A percentile compares a stretch with the other conserved stretches of the same genome.
Conservation (phyloP, 2,329 filamentous ascomycete species). For the Cladosporium sp. region DNA sequence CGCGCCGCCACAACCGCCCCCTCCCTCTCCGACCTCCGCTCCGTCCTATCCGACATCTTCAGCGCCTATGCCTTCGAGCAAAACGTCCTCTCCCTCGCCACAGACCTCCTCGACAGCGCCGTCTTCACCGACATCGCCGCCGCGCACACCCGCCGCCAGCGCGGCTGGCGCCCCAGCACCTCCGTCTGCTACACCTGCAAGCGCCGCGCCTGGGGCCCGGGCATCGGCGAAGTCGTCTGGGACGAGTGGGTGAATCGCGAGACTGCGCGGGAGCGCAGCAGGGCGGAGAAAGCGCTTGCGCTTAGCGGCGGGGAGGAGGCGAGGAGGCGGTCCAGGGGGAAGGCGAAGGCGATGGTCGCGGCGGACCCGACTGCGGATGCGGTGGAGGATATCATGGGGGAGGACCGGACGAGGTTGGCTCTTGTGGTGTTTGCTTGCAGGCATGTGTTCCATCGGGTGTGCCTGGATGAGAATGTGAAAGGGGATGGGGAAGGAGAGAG, state of each 20-base stretch:
- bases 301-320: conserved; percentile 38
- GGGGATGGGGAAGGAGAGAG: conserved; percentile 9
- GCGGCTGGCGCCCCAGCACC: conserved; percentile 84
- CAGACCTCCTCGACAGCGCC: conserved; percentile 82
- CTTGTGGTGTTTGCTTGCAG: conserved; percentile 69
- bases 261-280: conserved; percentile 45
- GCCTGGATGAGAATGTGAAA: conserved; percentile 54
- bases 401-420: conserved; percentile 46
- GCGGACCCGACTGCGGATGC: conserved; percentile 40
- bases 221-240: conserved; percentile 74
- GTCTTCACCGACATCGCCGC: conserved; percentile 80
- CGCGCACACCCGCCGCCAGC: conserved; percentile 71
- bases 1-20: conserved; percentile 79
- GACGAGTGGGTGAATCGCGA: conserved; percentile 73
- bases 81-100: conserved; percentile 81
- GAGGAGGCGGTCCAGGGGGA: conserved; percentile 51
- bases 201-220: conserved; percentile 82
- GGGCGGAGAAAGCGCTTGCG: conserved; percentile 43
- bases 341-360: conserved; percentile 51
- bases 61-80: conserved; percentile 94
- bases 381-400: conserved; percentile 29
- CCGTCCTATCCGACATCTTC: conserved; percentile 85
- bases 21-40: conserved; percentile 80
- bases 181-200: conserved; percentile 87
- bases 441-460: conserved; percentile 69